Base-by-base conservation (phyloP, 169 alveolate genomes). In the Plasmodium adleri region DNA sequence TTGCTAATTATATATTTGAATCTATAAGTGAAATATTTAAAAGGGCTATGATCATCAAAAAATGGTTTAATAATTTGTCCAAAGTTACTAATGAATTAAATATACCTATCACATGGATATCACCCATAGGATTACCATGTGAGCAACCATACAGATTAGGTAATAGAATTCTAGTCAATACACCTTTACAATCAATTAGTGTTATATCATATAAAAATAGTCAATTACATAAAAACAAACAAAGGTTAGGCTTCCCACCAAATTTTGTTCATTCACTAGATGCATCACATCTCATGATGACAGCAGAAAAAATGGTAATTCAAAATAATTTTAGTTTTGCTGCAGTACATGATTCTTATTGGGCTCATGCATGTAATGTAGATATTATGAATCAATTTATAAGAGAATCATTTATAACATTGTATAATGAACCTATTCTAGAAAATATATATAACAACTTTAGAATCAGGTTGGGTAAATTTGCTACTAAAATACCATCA, bases 181-280 rank as follows among this genome's bases (percentile, higher is more conserved):
- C 98, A n/a, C 95, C 97, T 0, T 70, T 96, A 59, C 98, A 96
- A 91, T 92, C 97, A 32, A 88, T 96, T 28, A 92, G 94, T 72
- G 94, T 96, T n/a, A 67, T 94, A n/a, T 93, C 93, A 47, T 64
- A 74, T 60, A 76, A 90, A 80, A 74, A 89, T 72, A 63, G 93
- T 59, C 72, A 83, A 47, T 80, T 91, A 8, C 94, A 96, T 76
- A 96, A 96, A 78, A 76, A 95, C 26, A 97, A 97, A 80, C 98
- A 98, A 93, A 95, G 97, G 71, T 92, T 98, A 66, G 99, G 99
- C 0, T 98, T 98, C 91, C 99, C 99, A 45, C 99, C 99, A 10
- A 98, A 98, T 76, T 98, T 93, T 91, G 97, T 98, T 22, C 99
- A 98, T 89, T 96, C 99, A 2, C 93, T 98, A 22, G 99, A 98